Evolutionary conservation across 371 early-diverging fungal genomes (phyloP).

Genomic region (Saksenaea vasiformis): DNA sequence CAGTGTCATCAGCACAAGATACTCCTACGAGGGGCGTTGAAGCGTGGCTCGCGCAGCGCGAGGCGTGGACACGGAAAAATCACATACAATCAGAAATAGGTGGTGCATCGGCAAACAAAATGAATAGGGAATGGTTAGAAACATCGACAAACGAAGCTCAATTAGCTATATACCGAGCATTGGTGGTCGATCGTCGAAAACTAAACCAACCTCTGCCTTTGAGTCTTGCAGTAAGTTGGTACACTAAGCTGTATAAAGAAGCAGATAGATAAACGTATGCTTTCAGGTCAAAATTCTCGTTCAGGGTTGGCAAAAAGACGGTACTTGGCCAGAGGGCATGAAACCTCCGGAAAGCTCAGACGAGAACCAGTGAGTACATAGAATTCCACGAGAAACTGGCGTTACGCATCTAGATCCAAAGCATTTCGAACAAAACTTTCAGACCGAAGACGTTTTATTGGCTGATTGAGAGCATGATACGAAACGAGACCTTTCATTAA

Average conservation of each 20-base stretch:
- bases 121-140: slow-evolving; percentile 9
- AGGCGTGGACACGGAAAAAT: slow-evolving; percentile 3
- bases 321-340: slow-evolving; percentile 47
- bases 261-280: too few species aligned
- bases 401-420: too few species aligned
- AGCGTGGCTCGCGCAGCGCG: slow-evolving; percentile 7
- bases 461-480: too few species aligned
- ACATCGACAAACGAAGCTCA: background rate
- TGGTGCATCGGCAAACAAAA: background rate
- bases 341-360: slow-evolving; percentile 13
- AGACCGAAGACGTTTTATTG: too few species aligned
- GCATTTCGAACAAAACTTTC: too few species aligned
- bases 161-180: slow-evolving; percentile 8
- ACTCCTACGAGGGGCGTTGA: background rate
- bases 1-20: background rate
- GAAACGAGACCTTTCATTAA: too few species aligned
- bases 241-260: too few species aligned
- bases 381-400: background rate
- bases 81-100: background rate
- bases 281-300: slow-evolving; percentile 35
- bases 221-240: slow-evolving; percentile 9
- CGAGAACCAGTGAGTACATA: slow-evolving; percentile 7
- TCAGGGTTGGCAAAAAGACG: slow-evolving; percentile 42
- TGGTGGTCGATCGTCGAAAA: slow-evolving; percentile 11
- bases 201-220: slow-evolving; percentile 9